phyloP scores from a whole-genome alignment of 257 asterid species.

The Gynochthodes officinalis region DNA sequence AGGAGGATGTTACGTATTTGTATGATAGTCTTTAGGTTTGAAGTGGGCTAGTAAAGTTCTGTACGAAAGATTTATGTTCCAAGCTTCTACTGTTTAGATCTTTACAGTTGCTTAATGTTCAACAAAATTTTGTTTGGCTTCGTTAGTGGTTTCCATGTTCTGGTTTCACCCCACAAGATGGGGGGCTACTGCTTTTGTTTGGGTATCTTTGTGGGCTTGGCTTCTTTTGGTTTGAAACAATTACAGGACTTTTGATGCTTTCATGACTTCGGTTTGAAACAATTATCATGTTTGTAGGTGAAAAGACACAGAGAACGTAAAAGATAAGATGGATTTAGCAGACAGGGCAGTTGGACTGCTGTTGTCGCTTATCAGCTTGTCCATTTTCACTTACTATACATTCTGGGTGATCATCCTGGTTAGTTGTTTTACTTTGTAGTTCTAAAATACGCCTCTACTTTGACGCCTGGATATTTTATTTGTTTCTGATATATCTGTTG shows the following conservation, averaged over 20 bases:
- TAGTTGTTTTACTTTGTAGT: slow-evolving; percentile 19
- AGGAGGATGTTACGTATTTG: not conserved
- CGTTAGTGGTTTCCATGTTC: not conserved
- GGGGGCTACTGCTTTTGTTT: not conserved
- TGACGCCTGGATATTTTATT: not conserved
- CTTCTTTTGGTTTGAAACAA: not conserved
- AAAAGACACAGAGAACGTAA: not conserved
- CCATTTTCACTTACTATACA: slow-evolving; percentile 83
- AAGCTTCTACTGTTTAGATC: not conserved
- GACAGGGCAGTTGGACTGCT: slow-evolving; percentile 79
- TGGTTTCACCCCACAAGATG: not conserved
- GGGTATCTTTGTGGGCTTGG: not conserved
- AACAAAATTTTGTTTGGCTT: not conserved
- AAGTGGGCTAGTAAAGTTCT: not conserved
- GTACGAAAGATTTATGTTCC: not conserved
- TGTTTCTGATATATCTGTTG: not conserved
- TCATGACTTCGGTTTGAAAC: not conserved
- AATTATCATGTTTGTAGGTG: not conserved
- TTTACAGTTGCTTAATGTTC: not conserved
- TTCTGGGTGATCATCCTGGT: slow-evolving; percentile 93
- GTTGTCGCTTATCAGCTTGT: slow-evolving; percentile 65
- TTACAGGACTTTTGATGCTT: not conserved
- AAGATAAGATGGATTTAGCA: slow-evolving; percentile 47
- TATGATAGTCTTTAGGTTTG: not conserved
- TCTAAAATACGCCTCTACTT: not conserved